phyloP scores from a whole-genome alignment of 805 yeast genomes.

The Schizosaccharomyces lindneri region DNA sequence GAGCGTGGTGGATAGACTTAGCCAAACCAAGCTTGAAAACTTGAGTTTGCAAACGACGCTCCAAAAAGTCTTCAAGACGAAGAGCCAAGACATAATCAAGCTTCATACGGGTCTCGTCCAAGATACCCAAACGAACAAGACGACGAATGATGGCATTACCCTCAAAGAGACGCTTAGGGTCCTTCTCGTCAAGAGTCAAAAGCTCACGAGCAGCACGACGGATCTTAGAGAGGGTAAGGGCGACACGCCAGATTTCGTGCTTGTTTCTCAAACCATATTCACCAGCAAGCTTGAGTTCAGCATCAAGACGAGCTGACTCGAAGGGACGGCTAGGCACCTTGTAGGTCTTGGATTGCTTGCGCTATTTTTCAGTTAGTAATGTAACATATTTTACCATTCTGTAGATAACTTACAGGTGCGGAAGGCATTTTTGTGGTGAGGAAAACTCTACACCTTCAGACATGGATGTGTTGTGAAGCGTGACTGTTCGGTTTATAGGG shows the following conservation, averaged over 20 bases:
- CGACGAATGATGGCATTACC: slow-evolving; percentile 99
- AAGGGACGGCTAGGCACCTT: slow-evolving; percentile 79
- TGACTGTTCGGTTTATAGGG: not conserved
- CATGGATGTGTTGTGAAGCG: not conserved
- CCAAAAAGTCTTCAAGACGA: slow-evolving; percentile 95
- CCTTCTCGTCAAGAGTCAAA: slow-evolving; percentile 99
- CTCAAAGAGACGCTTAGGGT: slow-evolving; percentile 99
- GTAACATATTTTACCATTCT: not conserved
- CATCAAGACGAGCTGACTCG: slow-evolving; percentile 80
- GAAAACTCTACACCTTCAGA: not conserved
- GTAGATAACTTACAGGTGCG: not conserved
- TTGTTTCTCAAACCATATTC: slow-evolving; percentile 99
- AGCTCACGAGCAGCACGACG: slow-evolving; percentile 99
- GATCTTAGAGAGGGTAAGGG: slow-evolving; percentile 96
- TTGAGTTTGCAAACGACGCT: slow-evolving; percentile 99
- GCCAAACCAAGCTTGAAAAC: slow-evolving; percentile 99
- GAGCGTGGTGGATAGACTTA: slow-evolving; percentile 98
- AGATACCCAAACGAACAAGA: slow-evolving; percentile 96
- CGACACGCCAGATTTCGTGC: slow-evolving; percentile 99
- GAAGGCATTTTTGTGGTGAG: slow-evolving; percentile 2
- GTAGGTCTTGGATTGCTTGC: slow-evolving; percentile 98
- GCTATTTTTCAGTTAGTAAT: slow-evolving; percentile 10
- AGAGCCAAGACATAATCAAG: slow-evolving; percentile 98
- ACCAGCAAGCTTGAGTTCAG: slow-evolving; percentile 98
- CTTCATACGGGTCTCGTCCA: slow-evolving; percentile 97